Base-by-base conservation (phyloP, 208 protist species). In the Herpetomonas samuelpessoai region DNA sequence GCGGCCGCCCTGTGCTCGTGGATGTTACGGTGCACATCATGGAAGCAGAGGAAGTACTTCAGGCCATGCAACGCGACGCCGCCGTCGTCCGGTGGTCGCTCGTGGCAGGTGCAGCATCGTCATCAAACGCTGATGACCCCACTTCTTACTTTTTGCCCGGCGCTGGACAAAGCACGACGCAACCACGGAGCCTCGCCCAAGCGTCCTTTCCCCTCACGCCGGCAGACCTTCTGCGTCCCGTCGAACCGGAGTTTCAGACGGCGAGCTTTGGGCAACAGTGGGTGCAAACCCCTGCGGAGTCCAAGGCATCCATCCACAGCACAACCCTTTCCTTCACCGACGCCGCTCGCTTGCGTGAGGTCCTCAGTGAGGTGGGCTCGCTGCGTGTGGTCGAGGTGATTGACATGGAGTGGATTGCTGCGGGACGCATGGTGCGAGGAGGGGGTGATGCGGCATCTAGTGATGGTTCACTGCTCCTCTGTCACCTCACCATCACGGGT, bases 361-460 rank as follows among this genome's bases (percentile, higher is more conserved):
- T 66, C 50, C 50, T 83, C 48, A 62, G 68, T 39, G 59, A 62
- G 12, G 51, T 65, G 25, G 75, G 68, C 16, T 72, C 73, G 18
- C 52, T 86, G 50, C 46, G 68, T 10, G 68, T 86, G 9, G 74
- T 91, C 28, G 71, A 91, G 58, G 70, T 88, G 9, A 91, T 88
- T 46, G 73, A 73, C 19, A 74, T 58, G 25, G 78, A 91, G 59
- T 22, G 79, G 16, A 86, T 88, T 41, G 77, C 74, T 10, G 80
- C 78, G 10, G 80, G 78, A 18, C 46, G 62, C 61, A 25, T 68
- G 22, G 10, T 66, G n/a, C 57, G 57, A 38, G 31, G 16, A 46
- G 44, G 25, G n/a, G n/a, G n/a, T n/a, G 41, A 35, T 25, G 18
- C 18, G 21, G 31, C 4, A 9, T n/a, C 35, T 4, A 45, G 3